A percentile compares a stretch with the other conserved stretches of the same genome.
These are phyloP conservation scores for Hypsizygus ulmarius DNA, from an alignment of 1,284 basidiomycete species.

Conservation along the genomic window DNA sequence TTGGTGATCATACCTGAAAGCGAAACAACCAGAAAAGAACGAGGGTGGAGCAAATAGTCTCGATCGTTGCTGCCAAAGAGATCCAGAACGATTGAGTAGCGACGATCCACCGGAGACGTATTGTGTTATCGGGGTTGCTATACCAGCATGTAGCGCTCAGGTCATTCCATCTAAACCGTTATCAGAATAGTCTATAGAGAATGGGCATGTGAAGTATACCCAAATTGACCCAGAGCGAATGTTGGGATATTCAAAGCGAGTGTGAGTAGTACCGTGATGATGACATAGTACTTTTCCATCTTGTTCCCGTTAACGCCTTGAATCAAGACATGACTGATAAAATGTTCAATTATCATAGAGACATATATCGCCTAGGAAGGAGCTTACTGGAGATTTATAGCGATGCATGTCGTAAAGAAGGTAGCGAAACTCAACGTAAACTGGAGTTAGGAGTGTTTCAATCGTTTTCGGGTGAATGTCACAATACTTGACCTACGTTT, in stretches of 20 bases:
- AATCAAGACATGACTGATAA: slow-evolving; percentile 22
- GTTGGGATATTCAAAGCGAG: slow-evolving; percentile 19
- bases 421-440: slow-evolving; percentile 18
- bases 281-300: slow-evolving; percentile 28
- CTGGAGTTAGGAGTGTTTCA: slow-evolving; percentile 7
- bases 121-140: slow-evolving; percentile 10
- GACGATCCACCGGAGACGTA: slow-evolving; percentile 21
- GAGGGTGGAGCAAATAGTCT: slow-evolving; percentile 20
- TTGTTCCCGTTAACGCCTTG: slow-evolving; percentile 22
- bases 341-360: neutral
- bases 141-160: slow-evolving; percentile 20
- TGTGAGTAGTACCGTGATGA: slow-evolving; percentile 16
- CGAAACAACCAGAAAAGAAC: slow-evolving; percentile 19
- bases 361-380: neutral
- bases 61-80: slow-evolving; percentile 18
- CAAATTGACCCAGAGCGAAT: slow-evolving; percentile 21
- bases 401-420: slow-evolving; percentile 24
- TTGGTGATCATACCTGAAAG: slow-evolving; percentile 15
- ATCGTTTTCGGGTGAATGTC: neutral
- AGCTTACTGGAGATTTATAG: slow-evolving; percentile 24
- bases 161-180: slow-evolving; percentile 8
- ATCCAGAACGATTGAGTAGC: slow-evolving; percentile 25
- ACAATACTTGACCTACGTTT: slow-evolving; percentile 14
- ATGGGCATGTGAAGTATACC: slow-evolving; percentile 13
- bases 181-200: neutral